These are phyloP conservation scores for Solanum aculeatissimum DNA, from an alignment of 305 asterid genomes.

Conservation along the genomic window DNA sequence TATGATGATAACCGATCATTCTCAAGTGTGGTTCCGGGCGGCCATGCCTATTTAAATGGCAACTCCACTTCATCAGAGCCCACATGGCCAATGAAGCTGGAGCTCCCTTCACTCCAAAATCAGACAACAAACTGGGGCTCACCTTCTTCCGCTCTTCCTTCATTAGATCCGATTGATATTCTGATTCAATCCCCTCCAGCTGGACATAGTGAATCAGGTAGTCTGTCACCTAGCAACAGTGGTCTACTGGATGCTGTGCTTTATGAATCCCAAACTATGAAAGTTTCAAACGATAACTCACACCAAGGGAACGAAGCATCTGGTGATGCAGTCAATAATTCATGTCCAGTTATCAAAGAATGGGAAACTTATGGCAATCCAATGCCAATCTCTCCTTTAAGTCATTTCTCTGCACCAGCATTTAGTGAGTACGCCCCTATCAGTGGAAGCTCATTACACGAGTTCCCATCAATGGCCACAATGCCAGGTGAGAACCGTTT, in stretches of 20 bases:
- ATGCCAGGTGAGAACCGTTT: constrained; percentile 24
- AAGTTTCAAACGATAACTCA: constrained; percentile 12
- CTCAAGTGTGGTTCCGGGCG: constrained; percentile 22
- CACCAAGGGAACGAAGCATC: constrained; percentile 10
- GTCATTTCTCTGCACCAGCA: constrained; percentile 28
- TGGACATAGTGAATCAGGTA: constrained; percentile 28
- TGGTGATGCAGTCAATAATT: constrained; percentile 4
- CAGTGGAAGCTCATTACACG: constrained; percentile 34
- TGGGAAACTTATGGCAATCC: constrained; percentile 34
- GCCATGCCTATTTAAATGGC: constrained; percentile 58
- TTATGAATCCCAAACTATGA: constrained; percentile 42
- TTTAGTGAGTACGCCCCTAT: constrained; percentile 28
- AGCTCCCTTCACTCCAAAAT: constrained; percentile 99
- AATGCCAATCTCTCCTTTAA: constrained; percentile 30
- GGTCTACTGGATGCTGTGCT: constrained; percentile 75
- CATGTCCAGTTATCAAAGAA: constrained; percentile 18
- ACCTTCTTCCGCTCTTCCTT: constrained; percentile 47
- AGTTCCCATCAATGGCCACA: constrained; percentile 18
- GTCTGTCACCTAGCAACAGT: constrained; percentile 50
- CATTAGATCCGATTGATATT: constrained; percentile 48
- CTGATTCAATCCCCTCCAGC: constrained; percentile 45
- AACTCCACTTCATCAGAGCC: constrained; percentile 63
- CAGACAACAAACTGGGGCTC: constrained; percentile 55
- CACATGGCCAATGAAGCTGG: constrained; percentile 62
- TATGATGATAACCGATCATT: constrained; percentile 11